phyloP scores from a whole-genome alignment of 257 asterid genomes.

The Anisodus acutangulus region DNA sequence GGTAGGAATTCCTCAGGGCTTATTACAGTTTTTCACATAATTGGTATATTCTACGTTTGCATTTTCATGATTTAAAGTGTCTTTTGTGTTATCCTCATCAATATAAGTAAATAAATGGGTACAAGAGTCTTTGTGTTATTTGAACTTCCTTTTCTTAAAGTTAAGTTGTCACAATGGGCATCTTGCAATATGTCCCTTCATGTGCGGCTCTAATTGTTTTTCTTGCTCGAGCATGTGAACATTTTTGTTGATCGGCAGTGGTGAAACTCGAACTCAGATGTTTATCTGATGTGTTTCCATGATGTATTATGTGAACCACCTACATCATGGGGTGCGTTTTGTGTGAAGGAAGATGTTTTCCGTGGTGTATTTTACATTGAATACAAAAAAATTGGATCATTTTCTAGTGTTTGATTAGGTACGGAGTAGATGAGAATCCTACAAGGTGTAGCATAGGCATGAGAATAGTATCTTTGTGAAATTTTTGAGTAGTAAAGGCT shows the following conservation, averaged over 20 bases:
- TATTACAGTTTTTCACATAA: background rate
- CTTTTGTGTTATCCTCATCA: background rate
- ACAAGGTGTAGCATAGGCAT: background rate
- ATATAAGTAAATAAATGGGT: background rate
- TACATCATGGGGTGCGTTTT: slow-evolving; percentile 1
- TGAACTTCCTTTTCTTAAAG: background rate
- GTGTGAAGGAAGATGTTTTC: background rate
- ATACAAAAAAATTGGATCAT: background rate
- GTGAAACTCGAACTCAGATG: background rate
- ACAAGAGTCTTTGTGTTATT: background rate
- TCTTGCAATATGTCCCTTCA: background rate
- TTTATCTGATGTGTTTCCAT: no score
- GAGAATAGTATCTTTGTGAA: background rate
- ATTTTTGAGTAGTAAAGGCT: background rate
- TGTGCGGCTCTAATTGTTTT: background rate
- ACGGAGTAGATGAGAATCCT: slow-evolving; percentile 8
- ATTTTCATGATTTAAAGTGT: background rate
- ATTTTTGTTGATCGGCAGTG: background rate
- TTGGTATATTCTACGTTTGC: background rate
- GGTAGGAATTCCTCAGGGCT: no score
- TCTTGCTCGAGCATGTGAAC: background rate
- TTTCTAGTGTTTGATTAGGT: slow-evolving; percentile 23
- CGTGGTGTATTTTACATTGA: background rate
- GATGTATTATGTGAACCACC: background rate
- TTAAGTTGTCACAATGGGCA: background rate